Base-by-base conservation (phyloP, 1,284 basidiomycete genomes). In the Apiotrichum mycotoxinovorans region DNA sequence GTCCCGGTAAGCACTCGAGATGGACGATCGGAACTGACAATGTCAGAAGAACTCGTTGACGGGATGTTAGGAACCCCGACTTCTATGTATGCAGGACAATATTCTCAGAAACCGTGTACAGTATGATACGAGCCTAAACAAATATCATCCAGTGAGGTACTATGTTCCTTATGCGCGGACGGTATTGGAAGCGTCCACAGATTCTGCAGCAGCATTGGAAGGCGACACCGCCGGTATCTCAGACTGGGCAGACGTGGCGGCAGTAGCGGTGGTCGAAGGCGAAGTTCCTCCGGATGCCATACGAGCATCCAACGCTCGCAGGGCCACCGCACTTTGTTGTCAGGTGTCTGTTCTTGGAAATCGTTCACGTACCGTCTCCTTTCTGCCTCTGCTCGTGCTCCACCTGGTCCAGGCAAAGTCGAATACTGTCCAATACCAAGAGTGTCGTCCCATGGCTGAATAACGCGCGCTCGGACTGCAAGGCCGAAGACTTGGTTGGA, bases 241-340 rank as follows among this genome's bases (percentile, higher is more conserved):
- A 4, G 49, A 2, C n/a, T 22, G 45, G n/a, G n/a, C n/a, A 34
- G 35, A 51, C 34, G 17, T 5, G 11, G 34, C n/a, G 4, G 20
- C 11, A 7, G 26, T 33, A 2, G 47, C 23, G 2, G 65, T 34
- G 2, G 58, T 27, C 4, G 66, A 51, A 5, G 61, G 27, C 15
- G 71, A n/a, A n/a, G n/a, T n/a, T n/a, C n/a, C 65, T 7, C 93
- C 91, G 57, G 71, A 68, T 10, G 94, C 91, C 58, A 97, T 75
- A 26, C 93, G 83, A 68, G 95, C 92, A 68, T 98, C 95, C 27
- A 98, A 84, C 11, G 95, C 95, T 74, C 97, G 95, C 65, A 98
- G 79, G 40, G 95, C 95, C 81, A 96, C 86, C 2, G 90, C 88
- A 63, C 90, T 90, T 63, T 33, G 43, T 18, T 12, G 38, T 58